Evolutionary conservation across 495 filamentous ascomycete genomes (phyloP).

Genomic region (Daldinia caldariorum): DNA sequence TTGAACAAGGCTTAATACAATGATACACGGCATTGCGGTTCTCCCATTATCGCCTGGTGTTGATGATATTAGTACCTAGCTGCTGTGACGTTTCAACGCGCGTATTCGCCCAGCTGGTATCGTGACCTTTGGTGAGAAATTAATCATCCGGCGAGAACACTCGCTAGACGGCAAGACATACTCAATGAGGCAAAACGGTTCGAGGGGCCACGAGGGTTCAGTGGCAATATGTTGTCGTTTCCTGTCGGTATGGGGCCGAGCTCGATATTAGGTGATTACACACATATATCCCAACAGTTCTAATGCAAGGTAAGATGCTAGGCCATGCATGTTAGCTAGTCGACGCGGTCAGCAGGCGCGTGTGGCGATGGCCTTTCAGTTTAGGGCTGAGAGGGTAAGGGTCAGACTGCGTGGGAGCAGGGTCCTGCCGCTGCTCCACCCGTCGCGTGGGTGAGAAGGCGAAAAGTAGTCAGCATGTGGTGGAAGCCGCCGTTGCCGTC

Average conservation of each 20-base stretch:
- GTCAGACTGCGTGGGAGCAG: constrained; percentile 27
- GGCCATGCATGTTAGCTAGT: background rate
- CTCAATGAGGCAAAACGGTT: constrained; percentile 26
- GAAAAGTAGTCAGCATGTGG: constrained; percentile 22
- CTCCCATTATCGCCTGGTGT: constrained; percentile 1
- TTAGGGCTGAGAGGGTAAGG: constrained; percentile 35
- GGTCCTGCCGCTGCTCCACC: background rate
- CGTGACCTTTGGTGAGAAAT: background rate
- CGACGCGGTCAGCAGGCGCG: constrained; percentile 29
- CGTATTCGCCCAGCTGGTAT: background rate
- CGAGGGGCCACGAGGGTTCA: constrained; percentile 1
- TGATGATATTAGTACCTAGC: constrained; percentile 3
- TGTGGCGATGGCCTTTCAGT: constrained; percentile 17
- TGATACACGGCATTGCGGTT: background rate
- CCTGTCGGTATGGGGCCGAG: background rate
- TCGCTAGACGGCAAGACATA: constrained; percentile 26
- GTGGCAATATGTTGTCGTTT: constrained; percentile 25
- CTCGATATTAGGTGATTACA: constrained; percentile 37
- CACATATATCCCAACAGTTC: constrained; percentile 24
- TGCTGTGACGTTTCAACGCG: constrained; percentile 3
- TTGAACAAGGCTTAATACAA: background rate
- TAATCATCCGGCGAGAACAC: background rate
- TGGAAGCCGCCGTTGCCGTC: constrained; percentile 15
- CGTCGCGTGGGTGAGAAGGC: constrained; percentile 28
- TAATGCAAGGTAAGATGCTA: constrained; percentile 18